Evolutionary conservation across 2,329 filamentous ascomycete genomes (phyloP), one percentile per base, ranked within the genome.

Genomic region (Ophiostoma triangulosporum): DNA sequence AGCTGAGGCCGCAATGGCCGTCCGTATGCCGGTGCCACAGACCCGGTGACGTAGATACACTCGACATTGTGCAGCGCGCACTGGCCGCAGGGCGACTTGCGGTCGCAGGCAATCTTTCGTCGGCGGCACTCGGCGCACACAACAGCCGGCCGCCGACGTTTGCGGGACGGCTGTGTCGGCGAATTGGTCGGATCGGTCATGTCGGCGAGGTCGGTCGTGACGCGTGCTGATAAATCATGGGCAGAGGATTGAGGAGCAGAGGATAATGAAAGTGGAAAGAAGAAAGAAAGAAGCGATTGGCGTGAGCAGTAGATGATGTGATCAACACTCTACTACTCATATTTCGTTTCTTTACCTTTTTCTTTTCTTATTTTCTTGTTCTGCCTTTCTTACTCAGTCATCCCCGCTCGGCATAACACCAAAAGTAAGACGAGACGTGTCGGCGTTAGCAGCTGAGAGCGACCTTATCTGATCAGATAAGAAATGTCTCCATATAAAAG

Each of bases 81-180:
- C 54, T 80, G 77, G 55, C 69, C 71, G 59, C 80, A 83, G 1
- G 80, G 80, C 5, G 65, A 63, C 55, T 74, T 73, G 45, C 76
- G 73, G 61, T 83, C 75, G 60, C 80, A 84, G 49, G 73, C 71
- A 54, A 83, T 75, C 63, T 84, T 84, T 32, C 78, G 75, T 53
- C 66, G 71, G 31, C 79, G 71, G 59, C 80, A 84, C 33, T 77
- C 68, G 56, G 70, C 65, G 60, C 78, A 81, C 1, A 78, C 77
- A n/a, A 73, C 63, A 7, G 70, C 64, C 35, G 68, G 68, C 26
- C 66, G 63, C 26, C 59, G 54, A n/a, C 59, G 56, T 45, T 59
- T 59, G 20, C 59, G 59, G 8, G 54, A 9, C 15, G 51, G 53
- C 32, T 45, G 53, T 50, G 22, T 9, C 24, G 43, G 43, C 45